A percentile compares a stretch with the other conserved stretches of the same genome.
Evolutionary conservation across 176 grass and related monocot species (phyloP).

Genomic region (Leersia perrieri): DNA sequence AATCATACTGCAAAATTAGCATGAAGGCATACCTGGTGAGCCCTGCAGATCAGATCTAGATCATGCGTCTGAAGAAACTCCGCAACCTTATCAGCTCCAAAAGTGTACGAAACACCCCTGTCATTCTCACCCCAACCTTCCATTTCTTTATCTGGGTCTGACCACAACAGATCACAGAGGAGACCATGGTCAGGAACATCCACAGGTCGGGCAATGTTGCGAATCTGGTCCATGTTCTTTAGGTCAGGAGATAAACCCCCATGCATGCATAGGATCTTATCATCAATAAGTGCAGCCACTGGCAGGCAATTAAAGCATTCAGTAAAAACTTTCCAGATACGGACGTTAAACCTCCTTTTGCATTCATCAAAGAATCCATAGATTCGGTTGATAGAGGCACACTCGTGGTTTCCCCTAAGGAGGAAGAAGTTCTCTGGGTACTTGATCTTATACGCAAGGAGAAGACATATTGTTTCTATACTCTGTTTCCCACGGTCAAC

Average conservation of each 20-base stretch:
- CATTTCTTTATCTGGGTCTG: slow-evolving; percentile 75
- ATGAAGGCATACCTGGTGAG: slow-evolving; percentile 67
- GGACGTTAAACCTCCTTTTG: slow-evolving; percentile 69
- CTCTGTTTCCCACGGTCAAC: slow-evolving; percentile 75
- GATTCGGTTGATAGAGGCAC: slow-evolving; percentile 73
- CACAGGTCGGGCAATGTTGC: slow-evolving; percentile 54
- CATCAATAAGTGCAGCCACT: slow-evolving; percentile 69
- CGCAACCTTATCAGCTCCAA: slow-evolving; percentile 56
- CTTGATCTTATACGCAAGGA: slow-evolving; percentile 73
- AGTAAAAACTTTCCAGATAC: slow-evolving; percentile 71
- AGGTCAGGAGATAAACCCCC: slow-evolving; percentile 74
- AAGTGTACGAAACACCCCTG: slow-evolving; percentile 68
- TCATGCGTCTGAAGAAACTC: slow-evolving; percentile 70
- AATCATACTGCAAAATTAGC: slow-evolving; percentile 4
- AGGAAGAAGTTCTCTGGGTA: slow-evolving; percentile 72
- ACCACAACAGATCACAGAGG: slow-evolving; percentile 70
- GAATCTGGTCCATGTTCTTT: slow-evolving; percentile 65
- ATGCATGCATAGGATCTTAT: slow-evolving; percentile 83
- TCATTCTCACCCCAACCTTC: slow-evolving; percentile 82
- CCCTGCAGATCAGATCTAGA: slow-evolving; percentile 68
- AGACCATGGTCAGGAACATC: slow-evolving; percentile 75
- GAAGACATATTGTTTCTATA: slow-evolving; percentile 74
- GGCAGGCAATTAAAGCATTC: slow-evolving; percentile 82
- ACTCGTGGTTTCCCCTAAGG: slow-evolving; percentile 77
- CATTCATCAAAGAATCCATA: slow-evolving; percentile 82